These are phyloP conservation scores for Apiospora rasikravindrae DNA, from an alignment of 2,329 filamentous ascomycete species.

Conservation along the genomic window DNA sequence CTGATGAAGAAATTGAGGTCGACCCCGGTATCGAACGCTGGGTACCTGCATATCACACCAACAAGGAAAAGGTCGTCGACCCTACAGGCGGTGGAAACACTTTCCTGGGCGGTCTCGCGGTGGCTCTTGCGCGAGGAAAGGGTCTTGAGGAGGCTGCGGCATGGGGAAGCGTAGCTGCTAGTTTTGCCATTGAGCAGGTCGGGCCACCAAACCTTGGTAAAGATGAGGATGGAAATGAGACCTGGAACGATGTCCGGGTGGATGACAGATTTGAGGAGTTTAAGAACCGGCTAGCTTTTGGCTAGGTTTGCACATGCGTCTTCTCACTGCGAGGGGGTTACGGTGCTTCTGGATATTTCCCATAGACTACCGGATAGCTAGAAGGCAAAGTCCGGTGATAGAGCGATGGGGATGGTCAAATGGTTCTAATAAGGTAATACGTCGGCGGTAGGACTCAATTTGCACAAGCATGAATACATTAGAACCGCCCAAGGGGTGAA, in stretches of 20 bases:
- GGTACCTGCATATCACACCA: slow-evolving; percentile 76
- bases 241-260: slow-evolving; percentile 65
- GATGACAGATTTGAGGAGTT: slow-evolving; percentile 59
- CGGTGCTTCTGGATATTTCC: background rate
- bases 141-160: slow-evolving; percentile 72
- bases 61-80: slow-evolving; percentile 71
- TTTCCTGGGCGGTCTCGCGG: slow-evolving; percentile 70
- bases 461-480: background rate
- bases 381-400: background rate
- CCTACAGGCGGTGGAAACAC: slow-evolving; percentile 94
- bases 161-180: slow-evolving; percentile 83
- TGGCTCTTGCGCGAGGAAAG: slow-evolving; percentile 64
- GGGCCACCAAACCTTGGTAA: slow-evolving; percentile 70
- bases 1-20: slow-evolving; percentile 63
- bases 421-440: background rate
- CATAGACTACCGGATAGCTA: background rate
- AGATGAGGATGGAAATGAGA: slow-evolving; percentile 54
- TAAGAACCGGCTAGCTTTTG: slow-evolving; percentile 30
- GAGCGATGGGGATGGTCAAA: background rate
- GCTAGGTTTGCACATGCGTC: background rate
- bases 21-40: slow-evolving; percentile 72
- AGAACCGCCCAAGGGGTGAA: background rate
- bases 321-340: background rate
- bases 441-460: background rate
- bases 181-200: slow-evolving; percentile 93